Evolutionary conservation across 2,329 filamentous ascomycete genomes (phyloP).

Genomic region (Xylaria sp.): DNA sequence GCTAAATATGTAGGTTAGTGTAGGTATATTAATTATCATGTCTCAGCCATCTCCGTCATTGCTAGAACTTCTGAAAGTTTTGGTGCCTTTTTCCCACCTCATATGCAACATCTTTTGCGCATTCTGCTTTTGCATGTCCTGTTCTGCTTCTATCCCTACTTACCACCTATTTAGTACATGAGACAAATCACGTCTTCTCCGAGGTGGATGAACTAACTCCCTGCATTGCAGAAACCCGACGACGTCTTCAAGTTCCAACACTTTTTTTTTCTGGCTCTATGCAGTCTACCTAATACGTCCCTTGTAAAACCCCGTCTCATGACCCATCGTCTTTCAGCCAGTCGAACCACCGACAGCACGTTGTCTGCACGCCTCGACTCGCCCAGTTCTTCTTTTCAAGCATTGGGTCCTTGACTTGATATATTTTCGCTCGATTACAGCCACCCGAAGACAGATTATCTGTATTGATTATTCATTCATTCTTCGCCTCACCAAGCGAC

Average conservation of each 20-base stretch:
- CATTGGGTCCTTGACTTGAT: neutral
- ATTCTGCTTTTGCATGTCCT: neutral
- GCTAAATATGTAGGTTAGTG: neutral
- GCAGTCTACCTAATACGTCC: slow-evolving; percentile 15
- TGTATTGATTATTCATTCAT: slow-evolving; percentile 6
- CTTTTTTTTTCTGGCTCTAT: slow-evolving; percentile 13
- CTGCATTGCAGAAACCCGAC: slow-evolving; percentile 16
- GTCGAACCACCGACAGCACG: slow-evolving; percentile 29
- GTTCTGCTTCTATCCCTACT: neutral
- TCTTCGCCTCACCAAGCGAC: neutral
- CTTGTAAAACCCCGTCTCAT: slow-evolving; percentile 18
- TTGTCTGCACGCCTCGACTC: slow-evolving; percentile 15
- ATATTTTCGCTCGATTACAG: slow-evolving; percentile 18
- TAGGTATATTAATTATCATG: slow-evolving; percentile 18
- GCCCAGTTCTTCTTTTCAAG: neutral
- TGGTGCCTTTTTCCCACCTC: slow-evolving; percentile 1
- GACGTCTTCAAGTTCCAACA: neutral
- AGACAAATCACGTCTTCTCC: neutral
- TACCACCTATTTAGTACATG: neutral
- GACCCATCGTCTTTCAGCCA: slow-evolving; percentile 28
- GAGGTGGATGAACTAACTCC: neutral
- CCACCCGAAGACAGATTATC: neutral
- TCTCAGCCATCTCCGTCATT: slow-evolving; percentile 11
- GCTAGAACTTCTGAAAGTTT: neutral
- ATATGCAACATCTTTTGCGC: neutral